Percentiles rank a stretch among this genome's conserved stretches.
Evolutionary conservation across 2,329 filamentous ascomycete species (phyloP).

Genomic region (Penicillium sp.): DNA sequence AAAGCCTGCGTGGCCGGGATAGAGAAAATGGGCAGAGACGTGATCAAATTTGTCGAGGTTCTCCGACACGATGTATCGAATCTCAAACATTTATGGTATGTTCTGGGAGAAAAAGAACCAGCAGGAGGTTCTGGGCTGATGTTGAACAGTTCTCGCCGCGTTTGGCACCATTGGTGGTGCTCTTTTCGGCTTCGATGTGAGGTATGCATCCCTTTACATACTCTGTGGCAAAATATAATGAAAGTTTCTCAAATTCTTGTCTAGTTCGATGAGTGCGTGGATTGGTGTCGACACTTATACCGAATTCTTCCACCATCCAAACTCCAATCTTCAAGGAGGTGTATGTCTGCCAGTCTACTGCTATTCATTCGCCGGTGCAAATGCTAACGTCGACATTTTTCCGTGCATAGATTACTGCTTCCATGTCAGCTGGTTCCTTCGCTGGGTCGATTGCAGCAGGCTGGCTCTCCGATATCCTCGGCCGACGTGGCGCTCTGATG

Average conservation of each 20-base stretch:
- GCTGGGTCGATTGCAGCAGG: conserved; percentile 25
- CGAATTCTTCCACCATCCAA: conserved; percentile 56
- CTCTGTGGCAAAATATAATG: background rate
- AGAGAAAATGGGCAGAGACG: background rate
- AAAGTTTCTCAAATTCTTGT: background rate
- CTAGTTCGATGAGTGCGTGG: conserved; percentile 46
- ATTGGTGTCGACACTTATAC: conserved; percentile 55
- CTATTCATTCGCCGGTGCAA: no score
- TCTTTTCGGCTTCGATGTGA: conserved; percentile 62
- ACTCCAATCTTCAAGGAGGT: conserved; percentile 41
- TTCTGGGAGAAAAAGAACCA: background rate
- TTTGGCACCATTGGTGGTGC: conserved; percentile 60
- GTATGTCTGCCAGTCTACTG: conserved; percentile 19
- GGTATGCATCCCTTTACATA: conserved; percentile 45
- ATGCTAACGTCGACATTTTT: background rate
- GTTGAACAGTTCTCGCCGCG: conserved; percentile 50
- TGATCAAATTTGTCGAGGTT: conserved; percentile 2
- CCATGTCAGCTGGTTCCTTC: conserved; percentile 45
- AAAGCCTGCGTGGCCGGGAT: conserved; percentile 9
- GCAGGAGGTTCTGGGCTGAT: background rate
- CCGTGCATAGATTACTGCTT: conserved; percentile 66
- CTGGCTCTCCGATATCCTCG: conserved; percentile 27
- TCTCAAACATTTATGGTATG: conserved; percentile 52
- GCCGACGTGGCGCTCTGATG: conserved; percentile 27
- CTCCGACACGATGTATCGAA: conserved; percentile 31